Evolutionary conservation across 164 flowering plant species (phyloP), one percentile per base, ranked within the genome.

Genomic region (Tinospora cordifolia): DNA sequence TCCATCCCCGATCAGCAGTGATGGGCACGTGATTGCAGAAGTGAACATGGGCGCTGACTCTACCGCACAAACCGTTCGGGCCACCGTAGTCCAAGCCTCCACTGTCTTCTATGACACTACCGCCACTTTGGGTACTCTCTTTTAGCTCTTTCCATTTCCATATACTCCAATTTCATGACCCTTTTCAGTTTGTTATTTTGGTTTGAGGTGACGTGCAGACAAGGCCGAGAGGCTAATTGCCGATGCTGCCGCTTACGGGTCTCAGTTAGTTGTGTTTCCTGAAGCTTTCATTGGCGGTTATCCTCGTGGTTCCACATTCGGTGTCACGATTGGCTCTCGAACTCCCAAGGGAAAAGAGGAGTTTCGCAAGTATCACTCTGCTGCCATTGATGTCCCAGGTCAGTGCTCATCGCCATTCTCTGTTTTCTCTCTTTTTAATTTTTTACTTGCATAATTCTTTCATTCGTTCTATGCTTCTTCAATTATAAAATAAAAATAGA

Each of bases 321-420:
- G 93, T 27, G 87, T 90, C 19, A 57, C 84, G 1, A 84, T 88
- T 62, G 96, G 96, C 9, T 84, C 82, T 46, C 86, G 92, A 1
- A 79, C 93, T 15, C 74, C 80, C 0, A 89, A 87, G 82, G 97
- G 97, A 7, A 87, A 74, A 70, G 95, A 87, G 73, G 95, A 93
- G 5, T 93, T 90, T 27, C 81, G 90, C 21, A 91, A 85, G 81
- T 91, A 93, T 80, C 90, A 89, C 78, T 87, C 98, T 14, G n/a
- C 98, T 0, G 98, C 98, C 71, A 87, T 93, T 80, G 90, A 93
- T 76, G 96, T 93, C 41, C 96, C 97, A 65, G 97, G 96, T 91
- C 57, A 67, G 68, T 63, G 12, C 66, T 12, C 0, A 6, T 19
- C 57, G 17, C 57, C 17, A 14, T 51, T 21, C 58, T 51, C 21